Percentiles rank a stretch among this genome's conserved stretches.
phyloP scores from a whole-genome alignment of 2,329 filamentous ascomycete species.

The Amylocarpus encephaloides region DNA sequence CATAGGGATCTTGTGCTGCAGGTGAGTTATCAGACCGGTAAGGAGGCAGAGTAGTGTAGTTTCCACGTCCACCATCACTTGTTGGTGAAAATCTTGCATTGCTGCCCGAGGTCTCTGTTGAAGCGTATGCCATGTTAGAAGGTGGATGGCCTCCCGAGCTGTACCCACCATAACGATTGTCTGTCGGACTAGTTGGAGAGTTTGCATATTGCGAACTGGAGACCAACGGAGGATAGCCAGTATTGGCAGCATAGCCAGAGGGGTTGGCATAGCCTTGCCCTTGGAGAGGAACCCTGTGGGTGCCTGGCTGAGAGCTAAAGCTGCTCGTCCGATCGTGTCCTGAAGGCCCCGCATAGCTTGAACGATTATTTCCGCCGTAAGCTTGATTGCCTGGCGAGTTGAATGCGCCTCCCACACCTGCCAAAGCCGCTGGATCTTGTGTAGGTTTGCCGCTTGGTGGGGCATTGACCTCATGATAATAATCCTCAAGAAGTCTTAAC shows the following conservation, averaged over 20 bases:
- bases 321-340: not conserved
- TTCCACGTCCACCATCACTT: not conserved
- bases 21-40: not conserved
- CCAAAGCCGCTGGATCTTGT: not conserved
- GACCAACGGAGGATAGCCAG: not conserved
- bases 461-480: conserved; percentile 5
- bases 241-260: not conserved
- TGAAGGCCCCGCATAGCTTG: not conserved
- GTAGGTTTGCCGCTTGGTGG: not conserved
- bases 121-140: not conserved
- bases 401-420: conserved; percentile 4
- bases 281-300: not conserved
- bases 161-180: not conserved
- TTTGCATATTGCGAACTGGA: not conserved
- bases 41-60: conserved; percentile 1
- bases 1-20: not conserved
- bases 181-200: not conserved
- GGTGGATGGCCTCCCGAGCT: not conserved
- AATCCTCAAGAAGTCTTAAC: conserved; percentile 6
- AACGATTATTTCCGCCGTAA: not conserved
- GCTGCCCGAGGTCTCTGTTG: not conserved
- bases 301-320: not conserved
- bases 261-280: not conserved
- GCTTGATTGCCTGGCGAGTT: not conserved
- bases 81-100: conserved; percentile 1